These are phyloP conservation scores for Lactifluus echinatus DNA, from an alignment of 768 basidiomycete species.

Conservation along the genomic window DNA sequence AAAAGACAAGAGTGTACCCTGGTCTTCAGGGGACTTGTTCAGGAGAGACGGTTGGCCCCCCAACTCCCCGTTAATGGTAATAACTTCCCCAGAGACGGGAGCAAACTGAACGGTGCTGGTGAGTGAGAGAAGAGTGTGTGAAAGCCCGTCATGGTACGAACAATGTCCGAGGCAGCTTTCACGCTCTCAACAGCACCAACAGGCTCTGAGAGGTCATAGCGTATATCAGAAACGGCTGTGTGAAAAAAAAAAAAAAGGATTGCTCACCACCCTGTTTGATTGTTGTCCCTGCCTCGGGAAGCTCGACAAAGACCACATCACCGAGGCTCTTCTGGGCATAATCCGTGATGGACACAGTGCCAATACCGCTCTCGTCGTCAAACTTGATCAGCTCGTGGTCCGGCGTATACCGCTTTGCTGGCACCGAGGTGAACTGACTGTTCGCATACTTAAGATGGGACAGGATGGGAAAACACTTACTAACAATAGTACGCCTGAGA, in stretches of 20 bases:
- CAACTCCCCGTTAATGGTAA: constrained; percentile 70
- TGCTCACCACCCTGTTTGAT: constrained; percentile 68
- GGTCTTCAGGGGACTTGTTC: constrained; percentile 78
- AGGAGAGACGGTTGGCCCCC: constrained; percentile 64
- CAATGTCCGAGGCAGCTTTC: constrained; percentile 94
- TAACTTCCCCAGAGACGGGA: constrained; percentile 79
- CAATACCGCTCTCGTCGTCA: constrained; percentile 69
- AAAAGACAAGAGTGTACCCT: constrained; percentile 46
- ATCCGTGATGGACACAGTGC: constrained; percentile 79
- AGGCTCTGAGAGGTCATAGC: constrained; percentile 36
- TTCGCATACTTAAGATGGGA: not conserved
- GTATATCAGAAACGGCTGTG: no score
- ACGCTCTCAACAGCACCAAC: constrained; percentile 95
- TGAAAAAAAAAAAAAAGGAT: not conserved
- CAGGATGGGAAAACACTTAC: constrained; percentile 34
- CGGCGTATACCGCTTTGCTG: constrained; percentile 71
- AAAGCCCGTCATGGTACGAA: constrained; percentile 33
- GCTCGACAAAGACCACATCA: constrained; percentile 95
- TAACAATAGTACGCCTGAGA: constrained; percentile 46
- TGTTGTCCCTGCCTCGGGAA: constrained; percentile 55
- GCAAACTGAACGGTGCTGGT: constrained; percentile 56
- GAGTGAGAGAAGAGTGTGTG: not conserved
- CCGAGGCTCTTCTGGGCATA: constrained; percentile 89
- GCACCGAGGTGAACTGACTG: not conserved
- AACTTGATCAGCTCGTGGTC: constrained; percentile 85